Base-by-base conservation (phyloP, 306 rosid species). In the Rubus parviflorus region DNA sequence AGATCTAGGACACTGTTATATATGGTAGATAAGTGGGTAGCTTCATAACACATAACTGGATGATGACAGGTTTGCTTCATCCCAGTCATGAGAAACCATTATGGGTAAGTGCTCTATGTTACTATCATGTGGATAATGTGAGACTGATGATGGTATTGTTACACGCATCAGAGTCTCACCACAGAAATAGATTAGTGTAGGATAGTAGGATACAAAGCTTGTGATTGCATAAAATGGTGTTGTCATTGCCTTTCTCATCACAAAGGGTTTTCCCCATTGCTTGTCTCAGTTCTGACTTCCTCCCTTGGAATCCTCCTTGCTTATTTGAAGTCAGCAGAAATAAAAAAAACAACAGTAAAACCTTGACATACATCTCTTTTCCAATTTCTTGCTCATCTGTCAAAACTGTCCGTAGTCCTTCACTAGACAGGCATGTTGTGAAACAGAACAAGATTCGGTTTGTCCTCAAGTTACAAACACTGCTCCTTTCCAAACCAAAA, bases 401-500 rank as follows among this genome's bases (percentile, higher is more conserved):
- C 73, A 94, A 92, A 84, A 88, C 87, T 84, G 93, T 92, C 8
- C 91, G 93, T 68, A 89, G 92, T 77, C 87, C 85, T 8, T 43
- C 88, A 3, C 81, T 94, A 42, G 98, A 94, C 52, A 86, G 83
- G 75, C 93, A 89, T 80, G 88, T 92, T 78, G 95, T 85, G 65
- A 83, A 80, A 85, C 90, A 83, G 79, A 86, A 90, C 82, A 85
- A 66, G 82, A 87, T 79, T 51, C 86, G 97, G 73, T 94, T 94
- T 87, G 91, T 94, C 82, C 97, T 89, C 62, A 92, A 92, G 86
- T 75, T 94, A 82, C 87, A 81, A 84, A 89, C 94, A 40, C 77
- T 94, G 25, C 93, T 94, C 73, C 95, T 92, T 76, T 94, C 98
- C 19, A 94, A 92, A 75, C 95, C 97, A 12, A 94, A 90, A 65